Evolutionary conservation across 768 basidiomycete genomes (phyloP).

Genomic region (Leccinum disarticulatum): DNA sequence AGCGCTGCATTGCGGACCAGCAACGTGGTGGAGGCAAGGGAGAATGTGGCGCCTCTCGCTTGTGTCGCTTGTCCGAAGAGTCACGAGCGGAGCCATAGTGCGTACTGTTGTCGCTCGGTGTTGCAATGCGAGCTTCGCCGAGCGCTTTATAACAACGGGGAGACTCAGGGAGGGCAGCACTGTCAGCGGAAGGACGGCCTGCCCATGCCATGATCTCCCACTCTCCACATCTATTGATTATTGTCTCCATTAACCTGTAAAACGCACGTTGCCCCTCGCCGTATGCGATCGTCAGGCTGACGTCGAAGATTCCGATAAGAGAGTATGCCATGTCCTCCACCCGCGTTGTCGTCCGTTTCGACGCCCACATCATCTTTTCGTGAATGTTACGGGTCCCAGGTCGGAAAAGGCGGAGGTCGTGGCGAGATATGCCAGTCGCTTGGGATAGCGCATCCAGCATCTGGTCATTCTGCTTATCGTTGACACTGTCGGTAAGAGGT

Average conservation of each 20-base stretch:
- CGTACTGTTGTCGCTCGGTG: neutral
- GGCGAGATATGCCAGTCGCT: conserved; percentile 27
- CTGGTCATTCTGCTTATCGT: conserved; percentile 27
- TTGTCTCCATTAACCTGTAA: conserved; percentile 30
- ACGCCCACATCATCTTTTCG: conserved; percentile 35
- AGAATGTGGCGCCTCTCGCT: neutral
- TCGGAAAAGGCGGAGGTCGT: conserved; percentile 25
- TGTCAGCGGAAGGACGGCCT: conserved; percentile 26
- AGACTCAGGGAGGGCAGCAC: conserved; percentile 32
- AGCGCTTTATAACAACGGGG: conserved; percentile 30
- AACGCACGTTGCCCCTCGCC: conserved; percentile 36
- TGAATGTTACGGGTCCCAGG: conserved; percentile 27
- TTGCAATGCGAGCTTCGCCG: neutral
- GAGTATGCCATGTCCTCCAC: conserved; percentile 35
- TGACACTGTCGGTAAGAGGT: conserved; percentile 23
- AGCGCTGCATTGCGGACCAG: neutral
- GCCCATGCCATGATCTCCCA: conserved; percentile 37
- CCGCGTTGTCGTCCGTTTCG: conserved; percentile 34
- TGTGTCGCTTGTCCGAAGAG: neutral
- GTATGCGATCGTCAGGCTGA: conserved; percentile 35
- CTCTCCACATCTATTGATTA: conserved; percentile 28
- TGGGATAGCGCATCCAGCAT: conserved; percentile 27
- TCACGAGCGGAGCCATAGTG: neutral
- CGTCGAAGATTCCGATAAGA: conserved; percentile 35
- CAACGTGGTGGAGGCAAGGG: neutral